These are phyloP conservation scores for Nowakowskiella sp. DNA, from an alignment of 192 early-diverging fungal genomes.

Conservation along the genomic window DNA sequence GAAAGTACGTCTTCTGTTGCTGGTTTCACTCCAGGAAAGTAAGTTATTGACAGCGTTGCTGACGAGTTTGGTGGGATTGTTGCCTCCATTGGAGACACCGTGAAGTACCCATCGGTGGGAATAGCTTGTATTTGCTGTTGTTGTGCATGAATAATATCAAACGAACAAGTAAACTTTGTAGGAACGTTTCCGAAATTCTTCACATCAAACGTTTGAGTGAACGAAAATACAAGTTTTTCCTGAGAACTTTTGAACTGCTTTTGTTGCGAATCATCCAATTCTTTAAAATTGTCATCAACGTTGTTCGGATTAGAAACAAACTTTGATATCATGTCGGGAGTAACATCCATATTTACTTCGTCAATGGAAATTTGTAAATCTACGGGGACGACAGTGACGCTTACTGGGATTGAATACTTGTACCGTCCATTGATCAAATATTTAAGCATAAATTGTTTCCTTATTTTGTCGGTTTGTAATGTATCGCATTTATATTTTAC, in stretches of 20 bases:
- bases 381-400: constrained; percentile 22
- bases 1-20: constrained; percentile 15
- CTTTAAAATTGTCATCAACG: neutral
- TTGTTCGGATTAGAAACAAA: too few relatives aligned
- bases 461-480: constrained; percentile 12
- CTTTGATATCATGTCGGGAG: too few relatives aligned
- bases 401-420: constrained; percentile 33
- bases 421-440: constrained; percentile 46
- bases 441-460: too few relatives aligned
- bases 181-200: neutral
- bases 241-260: too few relatives aligned
- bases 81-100: constrained; percentile 17
- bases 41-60: constrained; percentile 16
- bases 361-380: constrained; percentile 12
- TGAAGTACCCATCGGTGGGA: constrained; percentile 24
- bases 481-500: constrained; percentile 18
- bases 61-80: constrained; percentile 8
- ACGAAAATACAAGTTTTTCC: too few relatives aligned
- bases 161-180: neutral
- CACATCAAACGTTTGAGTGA: too few relatives aligned
- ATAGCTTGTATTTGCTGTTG: neutral
- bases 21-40: constrained; percentile 30
- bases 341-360: constrained; percentile 11
- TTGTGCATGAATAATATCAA: neutral
- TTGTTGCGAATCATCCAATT: neutral